phyloP scores from a whole-genome alignment of 768 basidiomycete genomes.

The Agrocybe pediades region DNA sequence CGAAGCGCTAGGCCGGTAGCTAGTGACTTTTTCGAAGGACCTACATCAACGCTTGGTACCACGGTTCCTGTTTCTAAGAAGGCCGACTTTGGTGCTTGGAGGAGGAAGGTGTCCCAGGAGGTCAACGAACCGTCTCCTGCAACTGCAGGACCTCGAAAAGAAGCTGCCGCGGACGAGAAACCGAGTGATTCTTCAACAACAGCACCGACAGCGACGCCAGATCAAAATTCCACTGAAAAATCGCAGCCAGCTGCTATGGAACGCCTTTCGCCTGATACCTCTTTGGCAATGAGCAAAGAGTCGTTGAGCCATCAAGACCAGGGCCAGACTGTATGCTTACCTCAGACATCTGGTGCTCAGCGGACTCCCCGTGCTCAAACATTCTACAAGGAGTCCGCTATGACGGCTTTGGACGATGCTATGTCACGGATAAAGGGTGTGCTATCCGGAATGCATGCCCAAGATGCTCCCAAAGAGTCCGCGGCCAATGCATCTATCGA shows the following conservation, averaged over 20 bases:
- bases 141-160: conserved; percentile 10
- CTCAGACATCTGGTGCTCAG: conserved; percentile 24
- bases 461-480: conserved; percentile 35
- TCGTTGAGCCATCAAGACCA: conserved; percentile 15
- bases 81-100: conserved; percentile 45
- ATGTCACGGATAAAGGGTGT: conserved; percentile 89
- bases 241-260: conserved; percentile 6
- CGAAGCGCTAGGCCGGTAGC: conserved; percentile 54
- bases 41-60: conserved; percentile 10
- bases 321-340: conserved; percentile 23
- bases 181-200: conserved; percentile 9
- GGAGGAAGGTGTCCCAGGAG: conserved; percentile 35
- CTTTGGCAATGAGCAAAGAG: conserved; percentile 20
- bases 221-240: conserved; percentile 2
- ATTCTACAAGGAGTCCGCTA: conserved; percentile 52
- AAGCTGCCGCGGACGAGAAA: conserved; percentile 15
- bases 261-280: conserved; percentile 3
- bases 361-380: conserved; percentile 41
- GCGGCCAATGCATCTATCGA: conserved; percentile 16
- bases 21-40: conserved; percentile 74
- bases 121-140: conserved; percentile 4
- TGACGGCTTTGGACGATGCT: conserved; percentile 78
- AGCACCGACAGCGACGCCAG: neutral
- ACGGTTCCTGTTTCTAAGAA: conserved; percentile 24
- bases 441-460: conserved; percentile 64